phyloP scores from a whole-genome alignment of 2,329 filamentous ascomycete species.

The Talaromyces rugulosus region DNA sequence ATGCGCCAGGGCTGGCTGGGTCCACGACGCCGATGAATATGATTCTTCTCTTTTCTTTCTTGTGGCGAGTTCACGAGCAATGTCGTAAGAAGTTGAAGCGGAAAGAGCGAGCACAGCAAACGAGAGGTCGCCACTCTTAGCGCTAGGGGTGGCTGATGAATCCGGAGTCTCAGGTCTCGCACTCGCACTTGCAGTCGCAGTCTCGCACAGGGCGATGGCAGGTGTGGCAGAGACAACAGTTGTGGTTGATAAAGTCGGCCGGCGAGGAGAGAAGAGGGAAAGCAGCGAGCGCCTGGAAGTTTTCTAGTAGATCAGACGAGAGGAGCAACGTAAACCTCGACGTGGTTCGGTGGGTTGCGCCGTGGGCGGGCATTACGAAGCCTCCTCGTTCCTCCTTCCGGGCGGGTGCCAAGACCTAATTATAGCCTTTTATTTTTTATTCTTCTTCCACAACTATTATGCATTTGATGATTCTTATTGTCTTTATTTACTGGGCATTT shows the following conservation, averaged over 20 bases:
- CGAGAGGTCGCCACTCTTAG: not conserved
- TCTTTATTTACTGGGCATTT: not conserved
- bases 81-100: not conserved
- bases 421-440: not conserved
- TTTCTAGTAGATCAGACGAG: not conserved
- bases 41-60: not conserved
- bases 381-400: not conserved
- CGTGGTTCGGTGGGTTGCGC: conserved; percentile 9
- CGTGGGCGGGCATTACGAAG: conserved; percentile 9
- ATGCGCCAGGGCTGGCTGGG: not conserved
- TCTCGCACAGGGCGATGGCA: not conserved
- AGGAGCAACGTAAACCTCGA: conserved; percentile 5
- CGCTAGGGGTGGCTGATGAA: not conserved
- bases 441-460: not conserved
- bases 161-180: not conserved
- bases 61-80: not conserved
- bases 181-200: not conserved
- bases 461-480: not conserved
- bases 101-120: not conserved
- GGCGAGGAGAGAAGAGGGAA: not conserved
- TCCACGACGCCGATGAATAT: not conserved
- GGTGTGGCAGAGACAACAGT: no score
- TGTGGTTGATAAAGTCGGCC: not conserved
- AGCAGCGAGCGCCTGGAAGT: not conserved
- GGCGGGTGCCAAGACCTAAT: conserved; percentile 9